Conservation (phyloP, 176 grass and related monocot species). For the Dactylis glomerata region DNA sequence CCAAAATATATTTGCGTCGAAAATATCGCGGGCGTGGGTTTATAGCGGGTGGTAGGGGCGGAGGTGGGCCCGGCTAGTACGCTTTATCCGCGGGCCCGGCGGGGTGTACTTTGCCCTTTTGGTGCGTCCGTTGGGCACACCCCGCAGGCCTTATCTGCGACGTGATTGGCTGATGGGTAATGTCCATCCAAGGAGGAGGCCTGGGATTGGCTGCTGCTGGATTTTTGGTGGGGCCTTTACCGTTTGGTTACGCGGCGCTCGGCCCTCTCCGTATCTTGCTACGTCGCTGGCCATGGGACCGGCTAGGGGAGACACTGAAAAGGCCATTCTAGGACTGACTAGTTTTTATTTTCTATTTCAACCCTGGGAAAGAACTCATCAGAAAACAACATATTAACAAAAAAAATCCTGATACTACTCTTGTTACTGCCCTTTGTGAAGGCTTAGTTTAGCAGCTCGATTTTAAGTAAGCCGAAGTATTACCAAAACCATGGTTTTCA, state of each 20-base stretch:
- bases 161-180: constrained; percentile 28
- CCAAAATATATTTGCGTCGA: not conserved
- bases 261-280: not conserved
- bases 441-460: no score
- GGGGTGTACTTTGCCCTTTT: constrained; percentile 43
- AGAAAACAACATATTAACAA: no score
- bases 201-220: constrained; percentile 42
- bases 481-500: no score
- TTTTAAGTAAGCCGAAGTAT: no score
- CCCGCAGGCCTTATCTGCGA: constrained; percentile 41
- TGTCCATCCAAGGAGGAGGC: constrained; percentile 20
- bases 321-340: constrained; percentile 5
- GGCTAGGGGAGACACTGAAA: not conserved
- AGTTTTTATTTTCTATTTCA: not conserved
- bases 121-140: not conserved
- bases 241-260: not conserved
- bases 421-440: no score
- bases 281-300: constrained; percentile 14
- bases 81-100: not conserved
- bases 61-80: not conserved
- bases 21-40: constrained; percentile 34
- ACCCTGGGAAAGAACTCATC: no score
- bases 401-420: no score
- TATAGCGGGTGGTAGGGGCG: not conserved
- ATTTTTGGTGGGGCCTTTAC: constrained; percentile 42